A percentile compares a stretch with the other conserved stretches of the same genome.
These are phyloP conservation scores for Phycomyces blakesleeanus DNA, from an alignment of 192 early-diverging fungal genomes.

Conservation along the genomic window DNA sequence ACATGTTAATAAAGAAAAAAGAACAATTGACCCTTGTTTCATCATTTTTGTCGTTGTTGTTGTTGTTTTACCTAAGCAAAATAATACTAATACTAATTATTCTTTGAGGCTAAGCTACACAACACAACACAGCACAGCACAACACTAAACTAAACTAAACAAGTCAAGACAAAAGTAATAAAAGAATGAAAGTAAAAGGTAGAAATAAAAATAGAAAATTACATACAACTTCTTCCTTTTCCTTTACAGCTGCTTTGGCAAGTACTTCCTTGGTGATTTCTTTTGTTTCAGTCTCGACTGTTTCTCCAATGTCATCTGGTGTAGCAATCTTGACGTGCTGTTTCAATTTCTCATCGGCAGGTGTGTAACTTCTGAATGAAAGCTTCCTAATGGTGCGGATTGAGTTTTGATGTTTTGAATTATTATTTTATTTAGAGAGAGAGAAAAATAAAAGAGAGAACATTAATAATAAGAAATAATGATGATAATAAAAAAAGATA, in stretches of 20 bases:
- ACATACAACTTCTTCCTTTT: constrained; percentile 60
- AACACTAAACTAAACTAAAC: too few species aligned
- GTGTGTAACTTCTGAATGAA: constrained; percentile 55
- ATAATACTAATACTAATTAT: too few species aligned
- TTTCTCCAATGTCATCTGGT: constrained; percentile 42
- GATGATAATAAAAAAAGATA: constrained; percentile 1
- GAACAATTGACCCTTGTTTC: not conserved
- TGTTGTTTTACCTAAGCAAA: too few species aligned
- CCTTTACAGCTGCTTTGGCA: constrained; percentile 50
- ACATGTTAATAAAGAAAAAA: not conserved
- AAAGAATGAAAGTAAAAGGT: too few species aligned
- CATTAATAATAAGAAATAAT: constrained; percentile 16
- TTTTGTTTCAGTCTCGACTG: constrained; percentile 52
- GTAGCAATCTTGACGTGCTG: constrained; percentile 40
- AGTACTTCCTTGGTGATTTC: constrained; percentile 47
- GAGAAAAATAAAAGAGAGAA: too few species aligned
- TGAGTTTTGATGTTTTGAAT: too few species aligned
- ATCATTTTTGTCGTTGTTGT: too few species aligned
- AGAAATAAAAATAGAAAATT: too few species aligned
- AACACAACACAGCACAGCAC: too few species aligned
- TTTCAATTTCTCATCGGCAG: constrained; percentile 43
- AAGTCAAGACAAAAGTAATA: too few species aligned
- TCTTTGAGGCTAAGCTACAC: too few species aligned
- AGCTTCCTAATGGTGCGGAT: constrained; percentile 14
- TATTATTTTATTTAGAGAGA: too few species aligned